Base-by-base conservation (phyloP, 805 yeast species). In the Candida broadrunensis region DNA sequence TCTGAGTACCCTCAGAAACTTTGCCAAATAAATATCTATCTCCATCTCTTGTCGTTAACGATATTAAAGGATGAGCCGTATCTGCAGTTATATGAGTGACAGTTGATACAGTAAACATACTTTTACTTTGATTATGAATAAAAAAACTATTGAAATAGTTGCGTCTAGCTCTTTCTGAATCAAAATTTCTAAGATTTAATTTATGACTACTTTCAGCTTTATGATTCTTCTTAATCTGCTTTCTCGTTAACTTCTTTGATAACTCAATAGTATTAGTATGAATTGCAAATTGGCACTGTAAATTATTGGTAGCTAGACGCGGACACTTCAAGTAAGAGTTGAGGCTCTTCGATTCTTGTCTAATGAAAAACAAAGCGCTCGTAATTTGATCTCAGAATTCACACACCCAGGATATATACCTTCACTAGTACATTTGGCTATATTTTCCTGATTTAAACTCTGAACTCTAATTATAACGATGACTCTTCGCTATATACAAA, bases 1-100 rank as follows among this genome's bases (percentile, higher is more conserved):
- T 67, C 58, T 91, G 99, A 1, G 88, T 65, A 3, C 98, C 98
- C 57, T 90, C 97, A 3, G 91, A 78, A 3, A 87, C 61, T 40
- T 81, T 80, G 2, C 98, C 99, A 54, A 91, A 75, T 35, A 89
- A 61, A 50, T 80, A 85, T 42, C 76, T 58, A 38, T 63, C 60
- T 4, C 88, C 86, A 14, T 69, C 71, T 26, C 66, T 53, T 35
- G 75, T 70, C 14, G 72, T 61, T 34, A 85, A 59, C 52, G 79
- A 60, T 12, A 83, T 55, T 23, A 80, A 61, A 0, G 90, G 87
- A 46, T 76, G 78, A 18, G 58, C 52, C 1, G 81, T 65, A 47
- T 85, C 91, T 20, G 72, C 59, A 8, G 77, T 68, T 24, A 67
- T 65, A 54, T 80, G 88, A 15, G 80, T 62, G 1, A 81, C 57